Base-by-base conservation (phyloP, 495 filamentous ascomycete species). In the Xylaria flabelliformis region DNA sequence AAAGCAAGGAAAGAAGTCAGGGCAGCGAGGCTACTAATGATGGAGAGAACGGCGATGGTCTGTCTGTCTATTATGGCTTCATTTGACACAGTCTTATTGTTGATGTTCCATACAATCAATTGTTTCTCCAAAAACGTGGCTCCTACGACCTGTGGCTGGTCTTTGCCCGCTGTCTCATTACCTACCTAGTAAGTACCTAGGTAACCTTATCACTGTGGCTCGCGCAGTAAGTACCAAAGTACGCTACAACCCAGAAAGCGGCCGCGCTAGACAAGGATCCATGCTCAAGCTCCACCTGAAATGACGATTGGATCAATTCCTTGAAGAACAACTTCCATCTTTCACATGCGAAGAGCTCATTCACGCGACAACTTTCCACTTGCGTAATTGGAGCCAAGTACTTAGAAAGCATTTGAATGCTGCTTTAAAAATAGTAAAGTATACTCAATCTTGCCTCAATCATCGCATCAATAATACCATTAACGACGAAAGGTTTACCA, bases 61-160 rank as follows among this genome's bases (percentile, higher is more conserved):
- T 68, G 13, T 68, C 51, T 68, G 29, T 58, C 50, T 67, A 44
- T 29, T 58, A 58, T 58, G 36, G 63, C 63, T 66, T 48, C 63
- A 21, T 50, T 65, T 32, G 34, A 9, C 32, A 39, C 19, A 36
- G 26, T 26, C 21, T 44, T 10, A n/a, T 42, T 15, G 36, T 44
- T 12, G 13, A 66, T 34, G 21, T 36, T 29, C 46, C 1, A 46
- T 19, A 15, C 17, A 26, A 48, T 65, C 17, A 26, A 48, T 65
- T 65, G 63, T 48, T 46, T 67, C 65, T 39, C 68, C 44, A 63
- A 63, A 61, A 70, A 70, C 68, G 68, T 70, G 68, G 68, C 68
- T 64, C 50, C 13, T 67, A 29, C 63, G 6, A 24, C 26, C 12
- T 67, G 65, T 67, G 65, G 65, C 65, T 55, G 19, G 29, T 12